Evolutionary conservation across 2,329 filamentous ascomycete genomes (phyloP), one percentile per base, ranked within the genome.

Genomic region (Colletotrichum sp.): DNA sequence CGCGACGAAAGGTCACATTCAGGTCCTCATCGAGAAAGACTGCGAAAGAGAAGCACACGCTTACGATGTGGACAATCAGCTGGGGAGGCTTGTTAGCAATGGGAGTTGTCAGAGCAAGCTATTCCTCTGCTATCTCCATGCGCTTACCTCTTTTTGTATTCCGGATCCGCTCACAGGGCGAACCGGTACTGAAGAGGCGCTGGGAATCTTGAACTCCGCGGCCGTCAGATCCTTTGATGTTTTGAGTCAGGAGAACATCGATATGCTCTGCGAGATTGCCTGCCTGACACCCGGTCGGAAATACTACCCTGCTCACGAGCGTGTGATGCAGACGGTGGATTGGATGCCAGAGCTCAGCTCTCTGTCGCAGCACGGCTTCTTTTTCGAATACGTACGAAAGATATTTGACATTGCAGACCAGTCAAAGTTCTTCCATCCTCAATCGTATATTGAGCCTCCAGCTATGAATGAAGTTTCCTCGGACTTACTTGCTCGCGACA

Each of bases 131-230:
- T 87, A 88, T 33, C 78, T 92, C 0, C 90, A 92, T 74, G 89
- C 87, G 0, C 70, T 90, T 0, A 92, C 90, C 0, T 88, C 89
- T 0, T 84, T 85, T 63, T 88, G 84, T 31, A 79, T 90, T 0
- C 86, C 87, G 0, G 90, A 92, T 75, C 80, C 80, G 0, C 81
- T 91, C 0, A 89, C 86, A 0, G 61, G 77, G 0, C 79, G 80
- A 7, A 92, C 89, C 0, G 90, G 91, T 0, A 90, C 88, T 0
- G 90, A 92, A 75, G 79, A 88, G 59, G 88, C 89, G 0, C 76
- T 92, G 0, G 75, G 77, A 0, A 88, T 90, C 2, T 78, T 92
- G 1, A 57, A 72, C 0, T 89, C 87, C 0, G 88, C 88, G 0
- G 83, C 88, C 0, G 79, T 90, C 0, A 78, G 80, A 21, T 92